A percentile compares a stretch with the other conserved stretches of the same genome.
Evolutionary conservation across 768 basidiomycete genomes (phyloP).

Genomic region (Mycena galericulata): DNA sequence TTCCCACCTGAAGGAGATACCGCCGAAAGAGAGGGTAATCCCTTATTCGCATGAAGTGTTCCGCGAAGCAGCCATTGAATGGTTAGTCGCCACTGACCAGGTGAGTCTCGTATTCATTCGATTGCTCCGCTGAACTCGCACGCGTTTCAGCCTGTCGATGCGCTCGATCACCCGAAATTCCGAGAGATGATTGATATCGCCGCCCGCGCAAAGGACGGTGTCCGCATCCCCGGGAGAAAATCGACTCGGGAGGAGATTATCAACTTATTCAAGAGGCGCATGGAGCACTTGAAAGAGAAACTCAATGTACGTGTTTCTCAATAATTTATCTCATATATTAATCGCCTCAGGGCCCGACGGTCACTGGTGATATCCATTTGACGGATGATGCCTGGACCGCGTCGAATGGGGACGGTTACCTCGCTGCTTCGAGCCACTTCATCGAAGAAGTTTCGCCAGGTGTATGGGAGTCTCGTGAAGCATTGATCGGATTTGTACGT

Average conservation of each 20-base stretch:
- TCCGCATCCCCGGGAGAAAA: slow-evolving; percentile 44
- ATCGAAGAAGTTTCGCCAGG: slow-evolving; percentile 44
- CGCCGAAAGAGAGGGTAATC: background rate
- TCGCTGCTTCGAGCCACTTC: slow-evolving; percentile 53
- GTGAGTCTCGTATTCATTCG: slow-evolving; percentile 34
- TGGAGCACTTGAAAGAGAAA: background rate
- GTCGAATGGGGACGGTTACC: slow-evolving; percentile 49
- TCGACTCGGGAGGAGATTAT: slow-evolving; percentile 42
- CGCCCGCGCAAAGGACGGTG: slow-evolving; percentile 43
- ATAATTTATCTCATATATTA: background rate
- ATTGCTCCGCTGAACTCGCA: background rate
- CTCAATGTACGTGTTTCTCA: slow-evolving; percentile 10
- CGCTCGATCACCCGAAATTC: slow-evolving; percentile 47
- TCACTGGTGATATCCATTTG: slow-evolving; percentile 40
- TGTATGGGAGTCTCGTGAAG: slow-evolving; percentile 43
- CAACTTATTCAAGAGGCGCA: slow-evolving; percentile 29
- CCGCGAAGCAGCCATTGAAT: slow-evolving; percentile 43
- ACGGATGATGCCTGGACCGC: slow-evolving; percentile 58
- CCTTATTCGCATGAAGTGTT: slow-evolving; percentile 29
- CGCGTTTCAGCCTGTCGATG: slow-evolving; percentile 34
- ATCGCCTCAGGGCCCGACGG: slow-evolving; percentile 28
- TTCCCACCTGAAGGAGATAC: background rate
- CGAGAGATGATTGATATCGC: slow-evolving; percentile 47
- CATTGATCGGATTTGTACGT: slow-evolving; percentile 49
- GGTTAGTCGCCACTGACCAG: slow-evolving; percentile 51